Base-by-base conservation (phyloP, 768 basidiomycete genomes). In the Leccinum olivaceopallidum region DNA sequence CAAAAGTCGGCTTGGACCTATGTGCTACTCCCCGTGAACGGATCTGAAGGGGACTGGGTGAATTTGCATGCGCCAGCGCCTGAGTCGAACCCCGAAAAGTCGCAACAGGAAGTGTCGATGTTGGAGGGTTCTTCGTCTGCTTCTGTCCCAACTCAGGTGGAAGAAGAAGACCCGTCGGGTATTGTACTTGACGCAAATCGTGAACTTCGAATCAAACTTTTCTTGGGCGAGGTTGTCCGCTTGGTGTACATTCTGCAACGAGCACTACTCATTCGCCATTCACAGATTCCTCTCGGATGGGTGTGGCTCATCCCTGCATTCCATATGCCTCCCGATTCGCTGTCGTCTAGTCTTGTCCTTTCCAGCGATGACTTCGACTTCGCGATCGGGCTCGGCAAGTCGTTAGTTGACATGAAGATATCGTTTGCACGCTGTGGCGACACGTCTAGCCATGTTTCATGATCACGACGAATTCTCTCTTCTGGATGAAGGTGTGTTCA, bases 281-380 rank as follows among this genome's bases (percentile, higher is more conserved):
- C 37, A 26, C 69, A 92, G 82, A 80, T 93, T 0, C 85, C 88
- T 66, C 84, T 95, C 71, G 87, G 89, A 34, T 95, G 93, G 93
- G 70, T 87, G 54, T 94, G 93, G 93, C 81, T 94, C 69, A 84
- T 95, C 60, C 93, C 93, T 0, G 79, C 85, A 0, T 94, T 94
- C 76, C 90, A 94, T 69, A 83, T 93, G 78, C 77, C 83, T 1
- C 80, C 83, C 49, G 78, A 81, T 39, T 77, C 79, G 5, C 69
- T 75, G 8, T 62, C 69, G n/a, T 56, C 70, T 7, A 63, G 42
- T 24, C 59, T 89, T 26, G 63, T 72, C 12, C 72, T 93, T 34
- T 78, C 80, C 20, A 77, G 80, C 32, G 84, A 86, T 63, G 89
- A 93, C 52, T 65, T 92, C 22, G 92, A 94, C 73, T 94, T 94